Conservation (phyloP, 805 yeast species). For the Yamadazyma insecticola region DNA sequence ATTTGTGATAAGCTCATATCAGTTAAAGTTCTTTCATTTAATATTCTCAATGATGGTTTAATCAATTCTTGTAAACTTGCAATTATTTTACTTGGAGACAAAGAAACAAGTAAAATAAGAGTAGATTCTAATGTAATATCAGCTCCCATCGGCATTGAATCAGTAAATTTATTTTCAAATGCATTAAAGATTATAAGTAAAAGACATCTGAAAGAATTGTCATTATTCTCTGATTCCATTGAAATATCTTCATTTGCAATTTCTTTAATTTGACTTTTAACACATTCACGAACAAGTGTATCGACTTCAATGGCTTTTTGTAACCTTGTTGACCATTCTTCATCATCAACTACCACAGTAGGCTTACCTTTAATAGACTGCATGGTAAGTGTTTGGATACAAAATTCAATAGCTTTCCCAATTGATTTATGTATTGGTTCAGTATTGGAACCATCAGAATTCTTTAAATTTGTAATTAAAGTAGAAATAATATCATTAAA, state of each 20-base stretch:
- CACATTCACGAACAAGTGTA: constrained; percentile 35
- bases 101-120: constrained; percentile 27
- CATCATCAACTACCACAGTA: constrained; percentile 62
- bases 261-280: constrained; percentile 17
- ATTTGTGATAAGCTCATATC: constrained; percentile 26
- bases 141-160: constrained; percentile 12
- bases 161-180: constrained; percentile 14
- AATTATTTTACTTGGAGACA: constrained; percentile 24
- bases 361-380: constrained; percentile 48
- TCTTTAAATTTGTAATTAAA: constrained; percentile 12
- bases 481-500: constrained; percentile 38
- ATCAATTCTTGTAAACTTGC: constrained; percentile 14
- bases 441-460: constrained; percentile 15
- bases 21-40: constrained; percentile 16
- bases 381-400: constrained; percentile 59
- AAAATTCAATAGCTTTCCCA: constrained; percentile 46
- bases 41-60: constrained; percentile 18
- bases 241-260: constrained; percentile 13
- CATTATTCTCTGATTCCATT: constrained; percentile 9
- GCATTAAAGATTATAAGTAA: constrained; percentile 35
- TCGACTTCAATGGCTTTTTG: constrained; percentile 69
- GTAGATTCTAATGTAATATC: constrained; percentile 32
- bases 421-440: constrained; percentile 20
- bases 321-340: constrained; percentile 66
- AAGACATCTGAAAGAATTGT: constrained; percentile 16